A percentile compares a stretch with the other conserved stretches of the same genome.
Conservation (phyloP, 202 grass and related monocot genomes). For the Bolboschoenoplectus hybrid region DNA sequence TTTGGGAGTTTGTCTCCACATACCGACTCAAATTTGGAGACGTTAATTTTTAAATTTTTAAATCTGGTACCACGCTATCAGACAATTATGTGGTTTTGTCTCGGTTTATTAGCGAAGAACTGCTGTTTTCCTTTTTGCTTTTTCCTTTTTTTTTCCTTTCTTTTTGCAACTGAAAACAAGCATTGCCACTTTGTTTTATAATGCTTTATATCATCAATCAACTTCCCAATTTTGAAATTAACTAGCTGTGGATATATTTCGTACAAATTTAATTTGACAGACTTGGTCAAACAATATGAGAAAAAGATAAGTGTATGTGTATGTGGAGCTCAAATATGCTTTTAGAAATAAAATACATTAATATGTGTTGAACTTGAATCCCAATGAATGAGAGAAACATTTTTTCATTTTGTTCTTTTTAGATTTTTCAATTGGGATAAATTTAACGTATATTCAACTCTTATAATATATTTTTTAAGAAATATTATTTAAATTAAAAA, state of each 20-base stretch:
- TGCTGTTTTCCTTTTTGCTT: neutral
- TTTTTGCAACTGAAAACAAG: no score
- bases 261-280: neutral
- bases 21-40: neutral
- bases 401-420: neutral
- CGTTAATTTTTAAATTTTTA: neutral
- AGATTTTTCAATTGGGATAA: neutral
- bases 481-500: no score
- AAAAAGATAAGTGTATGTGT: neutral
- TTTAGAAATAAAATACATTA: no score
- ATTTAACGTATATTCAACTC: no score
- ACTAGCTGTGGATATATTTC: neutral
- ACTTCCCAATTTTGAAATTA: neutral
- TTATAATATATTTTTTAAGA: no score
- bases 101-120: neutral
- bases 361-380: no score
- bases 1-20: neutral
- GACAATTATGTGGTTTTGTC: constrained; percentile 2
- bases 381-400: neutral
- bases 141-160: neutral
- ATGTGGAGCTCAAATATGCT: neutral
- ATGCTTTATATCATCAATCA: no score
- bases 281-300: neutral
- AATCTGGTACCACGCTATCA: neutral
- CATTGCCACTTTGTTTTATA: no score